phyloP scores from a whole-genome alignment of 176 grass and related monocot species.

The Paspalum vaginatum region DNA sequence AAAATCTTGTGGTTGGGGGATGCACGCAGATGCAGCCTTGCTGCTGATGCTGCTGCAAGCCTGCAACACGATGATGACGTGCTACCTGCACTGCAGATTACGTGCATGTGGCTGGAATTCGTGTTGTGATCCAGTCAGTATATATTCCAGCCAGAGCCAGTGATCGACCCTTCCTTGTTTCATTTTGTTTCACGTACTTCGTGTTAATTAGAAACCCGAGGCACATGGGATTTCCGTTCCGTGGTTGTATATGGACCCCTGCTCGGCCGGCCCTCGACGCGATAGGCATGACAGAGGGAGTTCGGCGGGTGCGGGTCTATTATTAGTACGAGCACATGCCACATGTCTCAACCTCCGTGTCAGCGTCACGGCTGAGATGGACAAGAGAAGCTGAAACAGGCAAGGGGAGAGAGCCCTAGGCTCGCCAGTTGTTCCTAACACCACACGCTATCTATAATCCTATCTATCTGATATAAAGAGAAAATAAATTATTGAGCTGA shows the following conservation, averaged over 20 bases:
- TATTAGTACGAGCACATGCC: constrained; percentile 16
- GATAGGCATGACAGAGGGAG: not conserved
- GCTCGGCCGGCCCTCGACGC: not conserved
- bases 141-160: too few species aligned
- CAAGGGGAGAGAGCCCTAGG: not conserved
- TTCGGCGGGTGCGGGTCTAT: constrained; percentile 21
- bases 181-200: too few species aligned
- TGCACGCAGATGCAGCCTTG: not conserved
- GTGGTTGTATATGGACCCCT: too few species aligned
- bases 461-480: too few species aligned
- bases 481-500: not conserved
- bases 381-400: not conserved
- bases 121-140: not conserved
- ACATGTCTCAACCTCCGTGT: constrained; percentile 9
- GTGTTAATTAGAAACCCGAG: too few species aligned
- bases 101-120: constrained; percentile 18
- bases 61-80: not conserved
- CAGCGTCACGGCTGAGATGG: constrained; percentile 4
- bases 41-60: not conserved
- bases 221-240: too few species aligned
- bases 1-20: not conserved
- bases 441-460: constrained; percentile 20
- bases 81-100: not conserved
- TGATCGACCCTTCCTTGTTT: too few species aligned
- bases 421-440: not conserved